Conservation (phyloP, 1,284 basidiomycete genomes). For the Tilletiopsis washingtonensis region DNA sequence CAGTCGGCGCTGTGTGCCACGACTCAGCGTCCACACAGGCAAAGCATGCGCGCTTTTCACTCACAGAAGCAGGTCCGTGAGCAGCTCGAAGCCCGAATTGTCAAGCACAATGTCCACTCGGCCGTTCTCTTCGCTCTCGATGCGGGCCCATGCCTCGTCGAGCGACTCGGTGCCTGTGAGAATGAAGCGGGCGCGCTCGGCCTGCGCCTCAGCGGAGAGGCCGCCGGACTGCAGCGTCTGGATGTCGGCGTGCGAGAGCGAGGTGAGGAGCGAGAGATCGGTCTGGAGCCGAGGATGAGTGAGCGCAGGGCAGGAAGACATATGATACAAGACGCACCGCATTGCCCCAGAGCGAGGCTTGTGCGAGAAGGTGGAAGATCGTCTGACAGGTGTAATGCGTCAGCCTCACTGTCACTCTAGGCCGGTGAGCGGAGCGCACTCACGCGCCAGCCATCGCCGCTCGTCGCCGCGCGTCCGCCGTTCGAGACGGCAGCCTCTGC, state of each 20-base stretch:
- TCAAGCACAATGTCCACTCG: slow-evolving; percentile 84
- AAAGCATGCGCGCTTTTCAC: too few species aligned
- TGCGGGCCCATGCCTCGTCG: slow-evolving; percentile 64
- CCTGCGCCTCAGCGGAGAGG: slow-evolving; percentile 44
- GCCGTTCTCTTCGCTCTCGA: slow-evolving; percentile 57
- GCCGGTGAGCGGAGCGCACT: too few species aligned
- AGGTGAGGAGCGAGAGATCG: slow-evolving; percentile 73
- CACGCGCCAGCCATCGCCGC: too few species aligned
- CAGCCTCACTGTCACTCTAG: neutral
- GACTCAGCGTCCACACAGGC: too few species aligned
- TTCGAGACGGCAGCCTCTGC: slow-evolving; percentile 16
- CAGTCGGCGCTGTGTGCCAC: too few species aligned
- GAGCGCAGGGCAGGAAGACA: neutral
- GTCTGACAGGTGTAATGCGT: slow-evolving; percentile 54
- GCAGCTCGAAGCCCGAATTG: slow-evolving; percentile 87
- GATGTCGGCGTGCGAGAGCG: slow-evolving; percentile 70
- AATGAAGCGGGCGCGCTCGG: slow-evolving; percentile 54
- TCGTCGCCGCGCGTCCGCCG: too few species aligned
- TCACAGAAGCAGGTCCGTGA: slow-evolving; percentile 89
- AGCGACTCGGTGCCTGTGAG: slow-evolving; percentile 67
- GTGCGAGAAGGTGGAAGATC: slow-evolving; percentile 73
- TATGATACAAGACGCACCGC: too few species aligned
- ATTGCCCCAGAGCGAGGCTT: slow-evolving; percentile 67
- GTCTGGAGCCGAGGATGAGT: slow-evolving; percentile 5
- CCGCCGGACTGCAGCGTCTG: slow-evolving; percentile 59